Conservation (phyloP, 2,329 filamentous ascomycete species). For the Dryadomyces quercus-mongolicae region DNA sequence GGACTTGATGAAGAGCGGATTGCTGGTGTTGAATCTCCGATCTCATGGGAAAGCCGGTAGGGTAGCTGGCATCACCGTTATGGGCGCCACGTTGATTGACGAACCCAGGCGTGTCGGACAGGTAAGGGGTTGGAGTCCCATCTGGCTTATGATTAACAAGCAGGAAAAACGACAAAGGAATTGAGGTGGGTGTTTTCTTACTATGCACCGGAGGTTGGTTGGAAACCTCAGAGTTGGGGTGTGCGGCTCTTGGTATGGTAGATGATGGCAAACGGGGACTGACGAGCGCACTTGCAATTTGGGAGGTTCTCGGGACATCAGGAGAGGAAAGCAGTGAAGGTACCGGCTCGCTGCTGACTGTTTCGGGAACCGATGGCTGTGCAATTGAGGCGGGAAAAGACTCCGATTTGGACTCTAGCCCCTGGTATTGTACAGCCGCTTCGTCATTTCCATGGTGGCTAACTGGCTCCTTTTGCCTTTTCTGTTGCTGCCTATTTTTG, state of each 20-base stretch:
- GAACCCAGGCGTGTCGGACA: not conserved
- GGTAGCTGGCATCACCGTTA: not conserved
- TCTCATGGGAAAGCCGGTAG: not conserved
- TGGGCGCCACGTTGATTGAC: not conserved
- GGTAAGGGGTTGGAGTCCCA: not conserved
- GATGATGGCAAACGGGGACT: not conserved
- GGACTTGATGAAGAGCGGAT: slow-evolving; percentile 32
- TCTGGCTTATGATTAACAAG: not conserved
- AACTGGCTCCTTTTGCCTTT: slow-evolving; percentile 6
- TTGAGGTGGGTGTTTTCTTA: not conserved
- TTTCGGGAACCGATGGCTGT: too few relatives aligned
- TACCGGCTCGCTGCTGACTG: too few relatives aligned
- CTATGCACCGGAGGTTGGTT: not conserved
- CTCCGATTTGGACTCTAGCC: not conserved
- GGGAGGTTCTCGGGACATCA: not conserved
- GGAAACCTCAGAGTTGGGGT: not conserved
- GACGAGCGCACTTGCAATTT: not conserved
- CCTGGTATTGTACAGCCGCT: not conserved
- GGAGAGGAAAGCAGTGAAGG: not conserved
- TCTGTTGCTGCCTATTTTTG: slow-evolving; percentile 10
- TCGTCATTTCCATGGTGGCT: not conserved
- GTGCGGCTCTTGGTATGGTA: not conserved
- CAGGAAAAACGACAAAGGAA: not conserved
- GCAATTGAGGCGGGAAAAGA: too few relatives aligned
- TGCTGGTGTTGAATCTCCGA: not conserved